Conservation (phyloP, 306 rosid species). For the Fagus crenata region DNA sequence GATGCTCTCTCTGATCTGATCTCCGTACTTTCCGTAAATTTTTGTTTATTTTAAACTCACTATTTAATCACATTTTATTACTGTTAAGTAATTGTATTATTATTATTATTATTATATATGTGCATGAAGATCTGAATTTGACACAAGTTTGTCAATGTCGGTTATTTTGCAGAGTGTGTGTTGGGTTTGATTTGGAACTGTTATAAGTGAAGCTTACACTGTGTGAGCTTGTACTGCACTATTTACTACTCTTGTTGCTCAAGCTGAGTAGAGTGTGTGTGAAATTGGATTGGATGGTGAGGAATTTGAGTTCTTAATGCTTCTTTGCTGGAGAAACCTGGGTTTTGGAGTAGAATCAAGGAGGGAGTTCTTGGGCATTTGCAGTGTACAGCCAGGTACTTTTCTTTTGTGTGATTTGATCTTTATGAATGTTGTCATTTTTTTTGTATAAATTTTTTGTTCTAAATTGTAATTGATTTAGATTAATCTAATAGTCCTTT, state of each 20-base stretch:
- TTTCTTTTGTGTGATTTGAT: slow-evolving; percentile 13
- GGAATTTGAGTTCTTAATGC: slow-evolving; percentile 33
- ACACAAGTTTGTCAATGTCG: slow-evolving; percentile 12
- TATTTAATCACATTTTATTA: neutral
- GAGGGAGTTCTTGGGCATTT: slow-evolving; percentile 59
- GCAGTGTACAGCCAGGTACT: slow-evolving; percentile 37
- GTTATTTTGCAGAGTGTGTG: slow-evolving; percentile 30
- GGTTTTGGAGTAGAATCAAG: slow-evolving; percentile 30
- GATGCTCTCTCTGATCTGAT: slow-evolving; percentile 56
- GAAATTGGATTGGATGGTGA: slow-evolving; percentile 27
- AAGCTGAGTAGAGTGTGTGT: neutral
- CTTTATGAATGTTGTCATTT: slow-evolving; percentile 3
- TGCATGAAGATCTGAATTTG: slow-evolving; percentile 47
- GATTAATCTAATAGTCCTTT: too few species aligned
- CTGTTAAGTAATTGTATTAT: slow-evolving; percentile 11
- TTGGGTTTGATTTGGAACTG: slow-evolving; percentile 20
- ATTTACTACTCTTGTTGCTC: neutral
- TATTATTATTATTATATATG: slow-evolving; percentile 6
- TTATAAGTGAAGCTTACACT: neutral
- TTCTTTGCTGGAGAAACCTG: slow-evolving; percentile 25
- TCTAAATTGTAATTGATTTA: too few species aligned
- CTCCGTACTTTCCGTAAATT: slow-evolving; percentile 21
- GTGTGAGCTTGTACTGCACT: slow-evolving; percentile 11
- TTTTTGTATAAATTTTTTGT: too few species aligned
- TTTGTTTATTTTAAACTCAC: neutral